phyloP scores from a whole-genome alignment of 1,284 basidiomycete genomes.

The Sphagnurus paluster region DNA sequence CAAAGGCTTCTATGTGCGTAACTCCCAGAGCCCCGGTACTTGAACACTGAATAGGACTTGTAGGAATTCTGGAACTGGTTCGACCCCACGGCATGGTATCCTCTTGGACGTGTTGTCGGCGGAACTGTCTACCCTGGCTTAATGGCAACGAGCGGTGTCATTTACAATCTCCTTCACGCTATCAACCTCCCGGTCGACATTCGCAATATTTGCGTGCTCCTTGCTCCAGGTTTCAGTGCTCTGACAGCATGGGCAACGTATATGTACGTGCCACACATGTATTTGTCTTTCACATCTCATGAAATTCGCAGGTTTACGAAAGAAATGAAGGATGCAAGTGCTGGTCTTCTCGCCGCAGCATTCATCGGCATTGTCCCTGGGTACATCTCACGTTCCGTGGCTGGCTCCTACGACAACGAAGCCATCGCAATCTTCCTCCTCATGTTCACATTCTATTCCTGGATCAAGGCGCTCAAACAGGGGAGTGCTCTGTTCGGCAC shows the following conservation, averaged over 20 bases:
- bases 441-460: slow-evolving; percentile 98
- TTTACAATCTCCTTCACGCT: slow-evolving; percentile 88
- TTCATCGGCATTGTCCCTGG: slow-evolving; percentile 98
- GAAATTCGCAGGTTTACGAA: slow-evolving; percentile 77
- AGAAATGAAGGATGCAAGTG: slow-evolving; percentile 92
- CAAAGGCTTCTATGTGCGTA: slow-evolving; percentile 90
- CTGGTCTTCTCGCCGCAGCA: slow-evolving; percentile 94
- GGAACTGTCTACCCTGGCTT: slow-evolving; percentile 98
- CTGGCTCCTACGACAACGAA: slow-evolving; percentile 99
- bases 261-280: slow-evolving; percentile 57
- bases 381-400: slow-evolving; percentile 98
- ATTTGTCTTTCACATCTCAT: slow-evolving; percentile 11
- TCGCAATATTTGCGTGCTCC: slow-evolving; percentile 94
- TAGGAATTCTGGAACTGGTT: slow-evolving; percentile 99
- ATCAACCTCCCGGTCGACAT: slow-evolving; percentile 97
- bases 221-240: slow-evolving; percentile 96
- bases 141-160: slow-evolving; percentile 97
- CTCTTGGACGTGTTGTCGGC: slow-evolving; percentile 95
- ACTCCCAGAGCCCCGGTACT: slow-evolving; percentile 1
- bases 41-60: slow-evolving; percentile 14
- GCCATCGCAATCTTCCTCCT: slow-evolving; percentile 99
- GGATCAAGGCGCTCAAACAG: slow-evolving; percentile 96
- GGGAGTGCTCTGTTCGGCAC: slow-evolving; percentile 94
- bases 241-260: slow-evolving; percentile 98
- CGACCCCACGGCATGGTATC: slow-evolving; percentile 99